These are phyloP conservation scores for Apiosordaria backusii DNA, from an alignment of 495 filamentous ascomycete species.

Conservation along the genomic window DNA sequence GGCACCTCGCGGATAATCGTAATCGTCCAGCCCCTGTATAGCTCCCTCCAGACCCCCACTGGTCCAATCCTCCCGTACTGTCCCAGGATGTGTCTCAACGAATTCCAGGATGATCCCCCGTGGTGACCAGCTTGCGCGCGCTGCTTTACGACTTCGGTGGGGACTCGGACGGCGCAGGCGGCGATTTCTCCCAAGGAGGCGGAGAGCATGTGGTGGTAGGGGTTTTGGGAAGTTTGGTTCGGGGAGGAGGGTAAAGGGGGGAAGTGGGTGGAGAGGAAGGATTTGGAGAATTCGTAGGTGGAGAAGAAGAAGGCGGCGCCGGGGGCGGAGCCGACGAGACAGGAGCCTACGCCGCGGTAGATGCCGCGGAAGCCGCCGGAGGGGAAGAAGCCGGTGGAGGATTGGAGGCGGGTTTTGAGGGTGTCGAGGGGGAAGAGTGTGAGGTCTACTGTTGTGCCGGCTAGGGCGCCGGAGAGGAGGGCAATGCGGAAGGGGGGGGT, in stretches of 20 bases:
- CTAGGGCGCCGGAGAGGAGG: slow-evolving; percentile 70
- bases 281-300: slow-evolving; percentile 84
- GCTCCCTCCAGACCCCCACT: slow-evolving; percentile 65
- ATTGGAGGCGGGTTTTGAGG: slow-evolving; percentile 90
- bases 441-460: slow-evolving; percentile 85
- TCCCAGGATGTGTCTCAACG: slow-evolving; percentile 67
- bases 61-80: slow-evolving; percentile 42
- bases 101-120: slow-evolving; percentile 53
- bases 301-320: slow-evolving; percentile 98
- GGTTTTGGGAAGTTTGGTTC: background rate
- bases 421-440: slow-evolving; percentile 91
- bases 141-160: slow-evolving; percentile 97
- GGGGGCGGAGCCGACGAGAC: slow-evolving; percentile 86
- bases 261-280: slow-evolving; percentile 36
- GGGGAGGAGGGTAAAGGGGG: slow-evolving; percentile 10
- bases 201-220: slow-evolving; percentile 73
- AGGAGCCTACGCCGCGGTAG: slow-evolving; percentile 66
- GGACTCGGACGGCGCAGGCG: slow-evolving; percentile 87
- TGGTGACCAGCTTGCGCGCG: slow-evolving; percentile 82
- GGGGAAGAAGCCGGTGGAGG: slow-evolving; percentile 70
- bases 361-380: slow-evolving; percentile 72
- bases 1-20: slow-evolving; percentile 95
- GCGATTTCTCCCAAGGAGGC: slow-evolving; percentile 86
- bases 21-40: slow-evolving; percentile 87
- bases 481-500: slow-evolving; percentile 49